These are phyloP conservation scores for Gaertneriomyces semiglobifer DNA, from an alignment of 192 early-diverging fungal genomes.

Conservation along the genomic window DNA sequence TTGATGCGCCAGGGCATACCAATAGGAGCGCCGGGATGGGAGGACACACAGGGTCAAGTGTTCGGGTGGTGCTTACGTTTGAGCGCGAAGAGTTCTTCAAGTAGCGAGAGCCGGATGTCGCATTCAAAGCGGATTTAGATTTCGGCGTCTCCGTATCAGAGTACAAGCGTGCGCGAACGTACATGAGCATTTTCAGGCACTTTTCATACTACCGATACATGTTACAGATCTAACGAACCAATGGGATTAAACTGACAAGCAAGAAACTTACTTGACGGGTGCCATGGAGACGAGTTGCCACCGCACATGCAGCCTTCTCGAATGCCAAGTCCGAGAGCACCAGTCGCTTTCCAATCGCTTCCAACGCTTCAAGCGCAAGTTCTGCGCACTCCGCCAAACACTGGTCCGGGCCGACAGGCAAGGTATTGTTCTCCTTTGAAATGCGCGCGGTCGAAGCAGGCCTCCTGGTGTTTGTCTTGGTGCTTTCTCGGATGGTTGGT, in stretches of 20 bases:
- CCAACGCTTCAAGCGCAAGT: slow-evolving; percentile 4
- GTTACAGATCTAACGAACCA: background rate
- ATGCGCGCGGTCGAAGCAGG: background rate
- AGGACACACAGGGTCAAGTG: background rate
- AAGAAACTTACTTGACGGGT: background rate
- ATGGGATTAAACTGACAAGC: background rate
- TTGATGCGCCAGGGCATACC: background rate
- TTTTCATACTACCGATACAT: slow-evolving; percentile 1
- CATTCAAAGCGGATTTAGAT: too few species aligned
- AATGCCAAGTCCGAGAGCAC: background rate
- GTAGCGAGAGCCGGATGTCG: too few species aligned
- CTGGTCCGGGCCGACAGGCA: background rate
- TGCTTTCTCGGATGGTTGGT: background rate
- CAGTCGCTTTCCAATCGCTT: background rate
- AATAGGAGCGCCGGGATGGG: slow-evolving; percentile 4
- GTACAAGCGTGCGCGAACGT: slow-evolving; percentile 6
- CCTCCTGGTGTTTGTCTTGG: background rate
- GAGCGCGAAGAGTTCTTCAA: too few species aligned
- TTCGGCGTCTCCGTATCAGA: too few species aligned
- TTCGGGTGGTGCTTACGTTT: too few species aligned
- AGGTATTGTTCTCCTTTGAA: background rate
- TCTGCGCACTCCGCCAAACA: slow-evolving; percentile 8
- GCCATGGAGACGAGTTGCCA: slow-evolving; percentile 15
- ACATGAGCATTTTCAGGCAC: background rate
- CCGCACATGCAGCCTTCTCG: slow-evolving; percentile 17